phyloP scores from a whole-genome alignment of 371 early-diverging fungal species.

The Sporodiniella umbellata region DNA sequence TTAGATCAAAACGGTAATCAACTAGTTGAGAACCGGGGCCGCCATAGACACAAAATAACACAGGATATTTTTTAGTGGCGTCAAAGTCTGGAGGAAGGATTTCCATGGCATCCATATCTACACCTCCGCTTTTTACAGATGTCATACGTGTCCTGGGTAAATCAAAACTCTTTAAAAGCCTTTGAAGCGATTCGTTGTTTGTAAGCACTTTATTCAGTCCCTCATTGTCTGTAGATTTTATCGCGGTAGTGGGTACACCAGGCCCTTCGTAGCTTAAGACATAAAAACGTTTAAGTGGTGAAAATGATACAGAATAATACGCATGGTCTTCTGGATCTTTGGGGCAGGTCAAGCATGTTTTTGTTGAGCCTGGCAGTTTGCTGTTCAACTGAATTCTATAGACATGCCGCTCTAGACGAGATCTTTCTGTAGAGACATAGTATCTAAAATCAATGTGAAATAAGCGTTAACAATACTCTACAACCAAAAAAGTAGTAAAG shows the following conservation, averaged over 20 bases:
- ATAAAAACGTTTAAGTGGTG: conserved; percentile 69
- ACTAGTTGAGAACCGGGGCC: conserved; percentile 90
- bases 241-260: conserved; percentile 73
- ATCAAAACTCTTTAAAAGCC: conserved; percentile 37
- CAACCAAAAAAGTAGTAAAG: background rate
- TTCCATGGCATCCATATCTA: conserved; percentile 65
- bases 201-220: conserved; percentile 53
- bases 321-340: conserved; percentile 43
- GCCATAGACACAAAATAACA: conserved; percentile 86
- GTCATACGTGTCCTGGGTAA: conserved; percentile 57
- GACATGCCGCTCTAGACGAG: conserved; percentile 72
- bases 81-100: conserved; percentile 82
- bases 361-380: conserved; percentile 16
- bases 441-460: conserved; percentile 25
- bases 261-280: conserved; percentile 79
- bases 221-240: conserved; percentile 46
- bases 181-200: conserved; percentile 48
- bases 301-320: conserved; percentile 69
- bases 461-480: background rate
- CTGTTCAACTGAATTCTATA: conserved; percentile 38
- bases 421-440: conserved; percentile 67
- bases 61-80: conserved; percentile 66
- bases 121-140: conserved; percentile 50
- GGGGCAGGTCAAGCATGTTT: conserved; percentile 29
- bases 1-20: conserved; percentile 56